Conservation (phyloP, 805 yeast species). For the Scheffersomyces stipitis region DNA sequence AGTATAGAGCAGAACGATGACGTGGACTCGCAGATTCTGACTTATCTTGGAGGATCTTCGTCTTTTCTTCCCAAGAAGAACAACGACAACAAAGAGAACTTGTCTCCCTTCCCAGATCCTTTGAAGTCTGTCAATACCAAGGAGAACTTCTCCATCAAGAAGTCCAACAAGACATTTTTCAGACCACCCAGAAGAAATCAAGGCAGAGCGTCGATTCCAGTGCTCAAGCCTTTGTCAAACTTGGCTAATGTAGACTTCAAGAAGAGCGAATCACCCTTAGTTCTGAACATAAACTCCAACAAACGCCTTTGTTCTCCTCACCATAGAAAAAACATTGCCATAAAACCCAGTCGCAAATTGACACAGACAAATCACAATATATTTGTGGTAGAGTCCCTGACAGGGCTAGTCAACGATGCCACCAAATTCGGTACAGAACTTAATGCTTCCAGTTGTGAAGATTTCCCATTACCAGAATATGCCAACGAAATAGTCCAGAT, state of each 20-base stretch:
- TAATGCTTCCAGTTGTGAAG: slow-evolving; percentile 60
- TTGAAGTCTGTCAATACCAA: slow-evolving; percentile 16
- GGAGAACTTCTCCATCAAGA: slow-evolving; percentile 15
- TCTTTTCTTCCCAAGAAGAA: slow-evolving; percentile 1
- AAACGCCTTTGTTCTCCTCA: slow-evolving; percentile 41
- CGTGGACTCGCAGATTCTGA: slow-evolving; percentile 32
- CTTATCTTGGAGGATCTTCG: slow-evolving; percentile 14
- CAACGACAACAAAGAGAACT: slow-evolving; percentile 33
- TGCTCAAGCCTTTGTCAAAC: slow-evolving; percentile 25
- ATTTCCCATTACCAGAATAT: slow-evolving; percentile 60
- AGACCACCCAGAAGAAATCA: slow-evolving; percentile 15
- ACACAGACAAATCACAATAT: slow-evolving; percentile 27
- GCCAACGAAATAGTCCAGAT: slow-evolving; percentile 59
- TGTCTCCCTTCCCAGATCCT: slow-evolving; percentile 24
- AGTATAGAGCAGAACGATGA: slow-evolving; percentile 19
- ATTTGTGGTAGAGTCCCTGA: slow-evolving; percentile 59
- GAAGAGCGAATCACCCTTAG: slow-evolving; percentile 28
- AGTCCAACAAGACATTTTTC: slow-evolving; percentile 19
- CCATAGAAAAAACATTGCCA: slow-evolving; percentile 21
- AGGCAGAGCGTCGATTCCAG: slow-evolving; percentile 21
- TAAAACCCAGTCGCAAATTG: slow-evolving; percentile 32
- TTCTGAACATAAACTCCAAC: no score
- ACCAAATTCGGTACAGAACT: slow-evolving; percentile 69
- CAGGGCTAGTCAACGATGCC: slow-evolving; percentile 61
- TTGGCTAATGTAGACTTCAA: slow-evolving; percentile 14